Evolutionary conservation across 768 basidiomycete genomes (phyloP).

Genomic region (Favolaschia claudopus): DNA sequence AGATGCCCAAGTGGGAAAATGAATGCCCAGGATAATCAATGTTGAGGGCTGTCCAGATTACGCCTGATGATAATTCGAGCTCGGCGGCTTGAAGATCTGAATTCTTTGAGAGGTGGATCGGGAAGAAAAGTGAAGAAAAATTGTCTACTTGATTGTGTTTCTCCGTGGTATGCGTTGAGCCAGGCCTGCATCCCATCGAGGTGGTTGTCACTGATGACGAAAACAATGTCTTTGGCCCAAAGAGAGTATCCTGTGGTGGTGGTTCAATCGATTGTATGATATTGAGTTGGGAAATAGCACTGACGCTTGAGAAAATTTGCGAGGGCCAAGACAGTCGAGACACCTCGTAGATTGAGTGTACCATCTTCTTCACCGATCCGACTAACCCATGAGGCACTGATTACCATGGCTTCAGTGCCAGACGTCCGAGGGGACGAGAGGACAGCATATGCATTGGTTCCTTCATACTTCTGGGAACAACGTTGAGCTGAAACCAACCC

Average conservation of each 20-base stretch:
- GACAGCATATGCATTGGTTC: slow-evolving; percentile 85
- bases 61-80: slow-evolving; percentile 75
- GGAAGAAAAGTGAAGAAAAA: neutral
- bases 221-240: slow-evolving; percentile 95
- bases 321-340: slow-evolving; percentile 86
- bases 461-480: slow-evolving; percentile 56
- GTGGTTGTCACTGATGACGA: slow-evolving; percentile 89
- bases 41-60: slow-evolving; percentile 94
- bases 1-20: slow-evolving; percentile 94
- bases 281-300: slow-evolving; percentile 25
- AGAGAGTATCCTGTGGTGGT: slow-evolving; percentile 73
- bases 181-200: slow-evolving; percentile 94
- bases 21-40: slow-evolving; percentile 98
- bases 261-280: slow-evolving; percentile 10
- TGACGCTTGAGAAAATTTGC: slow-evolving; percentile 85
- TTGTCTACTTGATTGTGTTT: slow-evolving; percentile 64
- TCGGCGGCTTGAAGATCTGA: slow-evolving; percentile 73
- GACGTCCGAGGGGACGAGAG: slow-evolving; percentile 87
- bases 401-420: slow-evolving; percentile 91
- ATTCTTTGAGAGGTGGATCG: neutral
- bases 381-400: slow-evolving; percentile 92
- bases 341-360: slow-evolving; percentile 81
- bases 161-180: slow-evolving; percentile 83
- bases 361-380: slow-evolving; percentile 62
- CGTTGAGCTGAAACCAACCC: neutral